A percentile compares a stretch with the other conserved stretches of the same genome.
Evolutionary conservation across 2,329 filamentous ascomycete genomes (phyloP).

Genomic region (Whalleya microplaca): DNA sequence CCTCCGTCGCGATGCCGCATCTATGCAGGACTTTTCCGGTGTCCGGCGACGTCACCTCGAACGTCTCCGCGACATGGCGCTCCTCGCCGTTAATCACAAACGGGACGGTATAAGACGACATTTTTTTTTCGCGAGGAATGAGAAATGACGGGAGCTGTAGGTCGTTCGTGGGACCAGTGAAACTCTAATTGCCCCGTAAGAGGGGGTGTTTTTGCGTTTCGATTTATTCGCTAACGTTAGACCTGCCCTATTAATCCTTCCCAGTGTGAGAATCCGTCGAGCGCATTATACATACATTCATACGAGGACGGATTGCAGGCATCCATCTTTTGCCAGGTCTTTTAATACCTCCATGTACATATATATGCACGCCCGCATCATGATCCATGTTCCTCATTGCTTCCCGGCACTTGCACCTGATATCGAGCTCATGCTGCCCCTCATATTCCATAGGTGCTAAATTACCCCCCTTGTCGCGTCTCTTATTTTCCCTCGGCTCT

Average conservation of each 20-base stretch:
- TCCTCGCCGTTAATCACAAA: constrained; percentile 52
- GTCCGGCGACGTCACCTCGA: constrained; percentile 60
- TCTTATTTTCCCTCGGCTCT: not conserved
- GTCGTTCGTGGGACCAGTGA: constrained; percentile 5
- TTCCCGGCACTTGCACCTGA: constrained; percentile 2
- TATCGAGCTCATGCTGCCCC: constrained; percentile 14
- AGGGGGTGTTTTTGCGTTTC: constrained; percentile 1
- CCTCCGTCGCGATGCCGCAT: constrained; percentile 58
- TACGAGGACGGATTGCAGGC: not conserved
- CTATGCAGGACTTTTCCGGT: constrained; percentile 56
- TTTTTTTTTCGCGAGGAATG: constrained; percentile 14
- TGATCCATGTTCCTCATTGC: too few relatives aligned
- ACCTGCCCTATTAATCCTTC: not conserved
- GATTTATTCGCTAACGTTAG: constrained; percentile 9
- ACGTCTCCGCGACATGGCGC: constrained; percentile 50
- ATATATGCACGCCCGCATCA: not conserved
- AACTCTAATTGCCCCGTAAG: constrained; percentile 2
- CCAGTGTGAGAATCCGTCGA: not conserved
- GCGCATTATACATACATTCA: too few relatives aligned
- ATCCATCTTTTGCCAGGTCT: too few relatives aligned
- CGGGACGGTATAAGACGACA: constrained; percentile 40
- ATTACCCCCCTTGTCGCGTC: constrained; percentile 9
- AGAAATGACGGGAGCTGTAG: constrained; percentile 1
- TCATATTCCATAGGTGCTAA: constrained; percentile 1
- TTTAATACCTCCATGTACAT: too few relatives aligned